phyloP scores from a whole-genome alignment of 371 early-diverging fungal species.

The Lichtheimia ornata region DNA sequence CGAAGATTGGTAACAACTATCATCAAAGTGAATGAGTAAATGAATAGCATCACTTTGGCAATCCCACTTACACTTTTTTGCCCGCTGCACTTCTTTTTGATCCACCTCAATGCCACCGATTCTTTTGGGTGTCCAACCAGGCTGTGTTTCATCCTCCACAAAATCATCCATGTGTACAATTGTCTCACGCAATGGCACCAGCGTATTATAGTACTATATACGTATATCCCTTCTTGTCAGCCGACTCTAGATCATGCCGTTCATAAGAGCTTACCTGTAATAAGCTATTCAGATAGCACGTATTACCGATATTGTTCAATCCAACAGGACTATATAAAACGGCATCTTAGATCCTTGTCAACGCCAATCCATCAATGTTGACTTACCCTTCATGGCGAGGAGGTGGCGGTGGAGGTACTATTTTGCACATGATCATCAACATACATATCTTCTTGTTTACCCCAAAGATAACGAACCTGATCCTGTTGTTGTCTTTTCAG shows the following conservation, averaged over 20 bases:
- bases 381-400: neutral
- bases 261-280: slow-evolving; percentile 49
- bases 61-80: slow-evolving; percentile 45
- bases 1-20: slow-evolving; percentile 48
- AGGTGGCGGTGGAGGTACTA: too few species aligned
- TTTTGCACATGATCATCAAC: too few species aligned
- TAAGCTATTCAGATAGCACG: slow-evolving; percentile 88
- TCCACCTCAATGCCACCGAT: slow-evolving; percentile 66
- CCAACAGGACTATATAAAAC: slow-evolving; percentile 63
- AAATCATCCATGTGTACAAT: slow-evolving; percentile 54
- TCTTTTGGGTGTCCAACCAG: slow-evolving; percentile 46
- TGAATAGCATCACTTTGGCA: neutral
- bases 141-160: slow-evolving; percentile 52
- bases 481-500: slow-evolving; percentile 6
- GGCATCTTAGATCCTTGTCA: neutral
- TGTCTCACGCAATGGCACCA: slow-evolving; percentile 65
- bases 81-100: slow-evolving; percentile 46
- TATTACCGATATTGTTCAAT: slow-evolving; percentile 86
- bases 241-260: neutral
- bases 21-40: neutral
- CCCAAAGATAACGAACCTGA: too few species aligned
- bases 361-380: neutral
- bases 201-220: slow-evolving; percentile 75
- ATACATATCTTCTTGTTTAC: too few species aligned
- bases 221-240: neutral